Conservation (phyloP, 176 grass and related monocot genomes). For the Chrysopogon serrulatus region DNA sequence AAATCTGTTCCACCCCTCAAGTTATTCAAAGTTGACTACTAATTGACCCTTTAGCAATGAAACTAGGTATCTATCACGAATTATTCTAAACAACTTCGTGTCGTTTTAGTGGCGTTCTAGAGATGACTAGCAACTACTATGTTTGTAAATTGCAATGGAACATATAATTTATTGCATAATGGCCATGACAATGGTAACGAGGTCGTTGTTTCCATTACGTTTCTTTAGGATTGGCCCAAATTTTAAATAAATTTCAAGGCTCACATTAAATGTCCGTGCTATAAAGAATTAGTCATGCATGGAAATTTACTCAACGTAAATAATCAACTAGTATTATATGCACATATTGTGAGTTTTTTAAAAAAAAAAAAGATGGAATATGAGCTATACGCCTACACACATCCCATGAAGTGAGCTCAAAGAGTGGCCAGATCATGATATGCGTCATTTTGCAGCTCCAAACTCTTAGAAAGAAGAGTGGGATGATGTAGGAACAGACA, state of each 20-base stretch:
- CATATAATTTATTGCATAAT: not conserved
- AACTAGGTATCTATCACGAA: not conserved
- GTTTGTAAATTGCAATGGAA: accelerated
- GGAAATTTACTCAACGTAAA: accelerated
- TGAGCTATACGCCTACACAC: too few relatives aligned
- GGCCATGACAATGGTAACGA: not conserved
- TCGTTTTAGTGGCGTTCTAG: not conserved
- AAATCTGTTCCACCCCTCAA: not conserved
- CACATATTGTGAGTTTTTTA: too few relatives aligned
- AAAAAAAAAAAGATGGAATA: too few relatives aligned
- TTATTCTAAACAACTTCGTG: not conserved
- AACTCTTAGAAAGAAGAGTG: too few relatives aligned
- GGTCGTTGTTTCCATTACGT: not conserved
- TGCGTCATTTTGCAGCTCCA: too few relatives aligned
- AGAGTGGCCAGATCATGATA: too few relatives aligned
- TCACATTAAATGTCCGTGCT: not conserved
- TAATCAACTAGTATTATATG: not conserved
- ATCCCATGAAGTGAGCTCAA: too few relatives aligned
- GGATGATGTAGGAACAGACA: too few relatives aligned
- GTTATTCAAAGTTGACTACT: not conserved
- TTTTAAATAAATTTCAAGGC: not conserved
- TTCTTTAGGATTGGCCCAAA: not conserved
- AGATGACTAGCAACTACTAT: not conserved
- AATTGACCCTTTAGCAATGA: not conserved
- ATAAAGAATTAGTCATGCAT: not conserved